Evolutionary conservation across 2,329 filamentous ascomycete species (phyloP).

Genomic region (Sporothrix inflata): DNA sequence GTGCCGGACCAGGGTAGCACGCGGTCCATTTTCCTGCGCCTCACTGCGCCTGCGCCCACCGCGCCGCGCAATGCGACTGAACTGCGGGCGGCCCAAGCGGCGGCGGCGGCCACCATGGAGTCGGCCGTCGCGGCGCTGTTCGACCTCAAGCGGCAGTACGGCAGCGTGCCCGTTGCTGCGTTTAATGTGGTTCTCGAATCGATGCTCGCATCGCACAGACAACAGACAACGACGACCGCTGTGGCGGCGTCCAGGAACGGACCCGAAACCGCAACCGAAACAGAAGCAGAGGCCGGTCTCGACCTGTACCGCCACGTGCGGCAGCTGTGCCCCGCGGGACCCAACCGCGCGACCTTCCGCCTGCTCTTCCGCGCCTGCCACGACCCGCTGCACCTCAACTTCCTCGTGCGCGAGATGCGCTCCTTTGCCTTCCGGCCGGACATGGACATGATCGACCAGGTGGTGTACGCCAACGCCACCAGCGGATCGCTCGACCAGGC

Average conservation of each 20-base stretch:
- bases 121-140: constrained; percentile 59
- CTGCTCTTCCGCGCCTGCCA: constrained; percentile 41
- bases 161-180: constrained; percentile 43
- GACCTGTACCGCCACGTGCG: constrained; percentile 46
- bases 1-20: constrained; percentile 63
- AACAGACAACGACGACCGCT: not conserved
- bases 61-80: not conserved
- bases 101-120: constrained; percentile 41
- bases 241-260: not conserved
- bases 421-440: constrained; percentile 42
- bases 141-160: constrained; percentile 47
- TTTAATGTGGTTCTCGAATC: constrained; percentile 50
- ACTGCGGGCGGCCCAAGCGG: not conserved
- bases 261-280: not conserved
- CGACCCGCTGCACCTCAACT: constrained; percentile 39
- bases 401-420: constrained; percentile 46
- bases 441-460: constrained; percentile 38
- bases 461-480: constrained; percentile 41
- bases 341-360: constrained; percentile 44
- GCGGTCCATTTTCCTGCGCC: constrained; percentile 57
- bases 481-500: constrained; percentile 43
- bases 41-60: not conserved
- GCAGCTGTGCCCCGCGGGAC: constrained; percentile 42
- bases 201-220: constrained; percentile 28
- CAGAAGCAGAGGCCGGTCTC: constrained; percentile 36